Evolutionary conservation across 176 grass and related monocot species (phyloP).

Genomic region (Oryza glumipatula): DNA sequence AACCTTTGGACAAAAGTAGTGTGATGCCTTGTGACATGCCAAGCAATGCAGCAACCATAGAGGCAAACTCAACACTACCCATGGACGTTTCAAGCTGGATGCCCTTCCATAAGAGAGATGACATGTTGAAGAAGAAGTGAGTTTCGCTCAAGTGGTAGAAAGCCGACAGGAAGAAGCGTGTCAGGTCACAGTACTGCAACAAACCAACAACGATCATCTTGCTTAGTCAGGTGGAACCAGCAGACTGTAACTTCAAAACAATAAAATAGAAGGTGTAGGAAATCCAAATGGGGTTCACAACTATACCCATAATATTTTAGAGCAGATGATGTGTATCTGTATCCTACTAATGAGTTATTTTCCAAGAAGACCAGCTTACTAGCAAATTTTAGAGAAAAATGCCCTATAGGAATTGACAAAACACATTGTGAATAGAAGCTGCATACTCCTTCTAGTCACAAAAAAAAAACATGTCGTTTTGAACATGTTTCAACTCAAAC

Average conservation of each 20-base stretch:
- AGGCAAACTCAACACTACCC: conserved; percentile 74
- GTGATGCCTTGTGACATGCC: conserved; percentile 80
- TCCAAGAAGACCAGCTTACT: background rate
- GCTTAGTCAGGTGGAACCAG: background rate
- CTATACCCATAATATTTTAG: conserved; percentile 7
- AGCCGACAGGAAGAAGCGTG: conserved; percentile 85
- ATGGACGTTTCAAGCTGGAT: conserved; percentile 86
- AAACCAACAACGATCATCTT: conserved; percentile 15
- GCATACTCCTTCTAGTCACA: too few species aligned
- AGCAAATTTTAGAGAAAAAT: conserved; percentile 8
- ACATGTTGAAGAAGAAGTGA: conserved; percentile 96
- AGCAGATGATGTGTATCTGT: background rate
- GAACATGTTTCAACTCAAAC: background rate
- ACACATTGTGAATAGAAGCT: too few species aligned
- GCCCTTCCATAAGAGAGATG: conserved; percentile 96
- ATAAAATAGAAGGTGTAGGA: background rate
- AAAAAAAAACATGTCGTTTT: too few species aligned
- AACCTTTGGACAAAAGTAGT: conserved; percentile 62
- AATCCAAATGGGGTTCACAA: background rate
- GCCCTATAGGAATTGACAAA: background rate
- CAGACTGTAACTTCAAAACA: conserved; percentile 24
- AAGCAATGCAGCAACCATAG: conserved; percentile 75
- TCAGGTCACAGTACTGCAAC: conserved; percentile 70
- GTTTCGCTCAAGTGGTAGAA: conserved; percentile 87
- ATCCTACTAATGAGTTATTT: background rate